phyloP scores from a whole-genome alignment of 164 flowering plant species.

The Nymphaea thermarum region DNA sequence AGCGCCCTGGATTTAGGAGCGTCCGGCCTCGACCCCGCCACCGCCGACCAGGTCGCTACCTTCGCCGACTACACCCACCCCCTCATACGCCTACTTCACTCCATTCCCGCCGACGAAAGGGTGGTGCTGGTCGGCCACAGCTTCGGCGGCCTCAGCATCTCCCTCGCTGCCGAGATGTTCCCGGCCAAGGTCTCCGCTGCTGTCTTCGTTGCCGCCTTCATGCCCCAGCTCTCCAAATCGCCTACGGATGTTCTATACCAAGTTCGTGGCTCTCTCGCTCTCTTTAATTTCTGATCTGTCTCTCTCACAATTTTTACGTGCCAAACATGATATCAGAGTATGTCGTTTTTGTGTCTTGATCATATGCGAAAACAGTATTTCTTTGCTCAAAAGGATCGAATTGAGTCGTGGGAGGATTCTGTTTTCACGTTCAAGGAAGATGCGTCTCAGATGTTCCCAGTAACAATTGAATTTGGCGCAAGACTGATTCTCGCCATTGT shows the following conservation, averaged over 20 bases:
- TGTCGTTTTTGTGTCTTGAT: too few relatives aligned
- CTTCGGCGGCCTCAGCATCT: conserved; percentile 20
- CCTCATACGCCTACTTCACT: conserved; percentile 21
- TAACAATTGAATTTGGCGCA: neutral
- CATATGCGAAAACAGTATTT: neutral
- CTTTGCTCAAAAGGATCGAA: neutral
- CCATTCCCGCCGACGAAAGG: conserved; percentile 17
- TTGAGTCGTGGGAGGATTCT: neutral
- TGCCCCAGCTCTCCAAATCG: conserved; percentile 13
- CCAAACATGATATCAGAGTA: too few relatives aligned
- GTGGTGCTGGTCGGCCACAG: conserved; percentile 39
- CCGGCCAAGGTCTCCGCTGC: conserved; percentile 23
- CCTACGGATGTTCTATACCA: conserved; percentile 10
- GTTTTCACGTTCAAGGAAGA: neutral
- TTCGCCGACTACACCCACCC: conserved; percentile 27
- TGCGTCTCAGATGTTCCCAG: neutral
- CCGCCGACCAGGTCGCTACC: conserved; percentile 6
- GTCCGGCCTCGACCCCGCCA: conserved; percentile 19
- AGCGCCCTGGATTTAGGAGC: conserved; percentile 33
- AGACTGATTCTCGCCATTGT: too few relatives aligned
- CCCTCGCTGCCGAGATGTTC: conserved; percentile 31
- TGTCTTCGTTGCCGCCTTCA: conserved; percentile 27
- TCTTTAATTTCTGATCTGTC: neutral
- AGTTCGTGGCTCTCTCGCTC: conserved; percentile 1
- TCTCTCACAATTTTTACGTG: neutral